Percentiles rank a stretch among this genome's conserved stretches.
Evolutionary conservation across 2,329 filamentous ascomycete species (phyloP).

Genomic region (Arthroderma sp.): DNA sequence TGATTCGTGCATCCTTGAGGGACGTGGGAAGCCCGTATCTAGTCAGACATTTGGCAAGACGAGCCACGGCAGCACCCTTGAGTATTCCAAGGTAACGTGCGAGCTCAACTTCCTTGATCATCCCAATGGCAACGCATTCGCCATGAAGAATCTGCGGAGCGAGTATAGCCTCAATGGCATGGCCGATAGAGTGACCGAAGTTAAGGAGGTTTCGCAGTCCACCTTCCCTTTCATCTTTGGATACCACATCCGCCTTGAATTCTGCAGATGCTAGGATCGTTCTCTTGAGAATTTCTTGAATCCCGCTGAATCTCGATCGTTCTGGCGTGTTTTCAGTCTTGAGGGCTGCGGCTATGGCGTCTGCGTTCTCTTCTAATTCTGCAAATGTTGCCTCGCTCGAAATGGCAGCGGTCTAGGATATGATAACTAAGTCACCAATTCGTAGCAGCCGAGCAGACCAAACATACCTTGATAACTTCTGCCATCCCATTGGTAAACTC

Average conservation of each 20-base stretch:
- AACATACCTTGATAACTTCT: slow-evolving; percentile 83
- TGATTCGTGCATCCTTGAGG: slow-evolving; percentile 68
- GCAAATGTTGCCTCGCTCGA: slow-evolving; percentile 84
- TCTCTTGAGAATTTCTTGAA: slow-evolving; percentile 58
- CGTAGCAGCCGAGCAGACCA: slow-evolving; percentile 9
- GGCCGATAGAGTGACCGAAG: slow-evolving; percentile 95
- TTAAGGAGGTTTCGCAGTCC: slow-evolving; percentile 90
- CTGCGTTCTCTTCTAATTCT: slow-evolving; percentile 67
- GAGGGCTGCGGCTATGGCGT: slow-evolving; percentile 61
- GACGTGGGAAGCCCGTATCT: slow-evolving; percentile 84
- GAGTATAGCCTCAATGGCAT: slow-evolving; percentile 89
- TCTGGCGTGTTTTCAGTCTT: slow-evolving; percentile 47
- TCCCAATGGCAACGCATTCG: slow-evolving; percentile 91
- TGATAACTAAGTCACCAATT: slow-evolving; percentile 12
- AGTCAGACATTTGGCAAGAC: slow-evolving; percentile 84
- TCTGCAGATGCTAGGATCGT: slow-evolving; percentile 83
- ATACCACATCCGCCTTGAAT: slow-evolving; percentile 90
- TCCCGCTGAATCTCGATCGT: slow-evolving; percentile 53
- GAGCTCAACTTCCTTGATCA: slow-evolving; percentile 95
- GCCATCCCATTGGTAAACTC: slow-evolving; percentile 99
- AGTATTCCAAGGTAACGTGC: slow-evolving; percentile 79
- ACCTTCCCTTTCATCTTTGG: slow-evolving; percentile 84
- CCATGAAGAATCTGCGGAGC: slow-evolving; percentile 93
- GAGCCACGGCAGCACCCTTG: slow-evolving; percentile 73
- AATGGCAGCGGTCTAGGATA: slow-evolving; percentile 71